These are phyloP conservation scores for Colletotrichum melonis DNA, from an alignment of 2,329 filamentous ascomycete genomes.

Conservation along the genomic window DNA sequence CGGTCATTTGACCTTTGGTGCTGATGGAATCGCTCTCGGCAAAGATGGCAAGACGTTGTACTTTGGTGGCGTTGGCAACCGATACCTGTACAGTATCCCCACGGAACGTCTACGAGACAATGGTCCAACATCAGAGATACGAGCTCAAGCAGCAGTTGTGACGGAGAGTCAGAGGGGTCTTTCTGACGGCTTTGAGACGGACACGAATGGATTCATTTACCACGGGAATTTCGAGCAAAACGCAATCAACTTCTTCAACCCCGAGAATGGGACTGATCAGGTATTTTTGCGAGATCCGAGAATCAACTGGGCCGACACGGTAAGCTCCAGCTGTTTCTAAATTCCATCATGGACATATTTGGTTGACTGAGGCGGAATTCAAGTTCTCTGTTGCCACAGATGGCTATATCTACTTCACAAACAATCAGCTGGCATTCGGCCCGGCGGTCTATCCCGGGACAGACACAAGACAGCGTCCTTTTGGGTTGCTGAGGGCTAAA, in stretches of 20 bases:
- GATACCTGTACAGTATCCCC: conserved; percentile 11
- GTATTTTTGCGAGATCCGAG: conserved; percentile 4
- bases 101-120: conserved; percentile 6
- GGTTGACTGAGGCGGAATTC: background rate
- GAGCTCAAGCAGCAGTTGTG: background rate
- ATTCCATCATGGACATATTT: background rate
- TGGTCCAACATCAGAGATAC: background rate
- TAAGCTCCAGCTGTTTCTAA: background rate
- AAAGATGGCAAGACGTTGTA: conserved; percentile 1
- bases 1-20: background rate
- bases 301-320: conserved; percentile 15
- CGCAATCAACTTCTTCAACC: conserved; percentile 11
- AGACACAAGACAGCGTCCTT: background rate
- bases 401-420: conserved; percentile 12
- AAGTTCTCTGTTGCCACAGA: conserved; percentile 13
- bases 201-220: conserved; percentile 16
- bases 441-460: background rate
- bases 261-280: conserved; percentile 4
- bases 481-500: conserved; percentile 2
- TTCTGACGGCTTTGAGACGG: conserved; percentile 14
- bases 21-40: background rate
- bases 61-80: conserved; percentile 13
- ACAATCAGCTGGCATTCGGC: conserved; percentile 6
- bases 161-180: conserved; percentile 5
- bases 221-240: conserved; percentile 7